phyloP scores from a whole-genome alignment of 2,329 filamentous ascomycete genomes.

The Tolypocladium nubicola region DNA sequence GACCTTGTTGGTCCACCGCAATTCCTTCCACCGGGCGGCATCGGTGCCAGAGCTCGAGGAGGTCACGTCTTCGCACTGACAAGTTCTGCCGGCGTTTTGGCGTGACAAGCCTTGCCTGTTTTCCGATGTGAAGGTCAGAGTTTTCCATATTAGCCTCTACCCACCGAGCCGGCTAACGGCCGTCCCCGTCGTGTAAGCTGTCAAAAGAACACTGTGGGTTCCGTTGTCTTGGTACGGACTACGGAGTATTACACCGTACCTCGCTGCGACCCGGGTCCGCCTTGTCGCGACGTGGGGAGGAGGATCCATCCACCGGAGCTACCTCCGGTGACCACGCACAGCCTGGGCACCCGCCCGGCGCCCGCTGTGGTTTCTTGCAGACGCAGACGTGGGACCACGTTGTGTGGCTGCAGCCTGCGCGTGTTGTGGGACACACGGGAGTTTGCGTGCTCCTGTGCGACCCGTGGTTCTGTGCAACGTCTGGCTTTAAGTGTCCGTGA shows the following conservation, averaged over 20 bases:
- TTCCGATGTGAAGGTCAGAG: neutral
- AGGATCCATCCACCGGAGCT: neutral
- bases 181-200: neutral
- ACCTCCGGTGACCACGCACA: neutral
- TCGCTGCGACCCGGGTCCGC: neutral
- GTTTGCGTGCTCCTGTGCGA: neutral
- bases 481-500: neutral
- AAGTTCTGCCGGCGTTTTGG: neutral
- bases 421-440: neutral
- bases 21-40: neutral
- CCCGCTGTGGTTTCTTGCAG: neutral
- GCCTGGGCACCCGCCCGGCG: neutral
- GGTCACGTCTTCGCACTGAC: neutral
- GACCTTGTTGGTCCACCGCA: neutral
- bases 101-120: neutral
- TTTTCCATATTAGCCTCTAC: neutral
- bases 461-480: neutral
- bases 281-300: neutral
- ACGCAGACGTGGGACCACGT: neutral
- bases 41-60: neutral
- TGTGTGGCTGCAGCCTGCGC: neutral
- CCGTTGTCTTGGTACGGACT: neutral
- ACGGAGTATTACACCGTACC: neutral
- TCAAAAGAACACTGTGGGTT: neutral
- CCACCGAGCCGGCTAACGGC: neutral